These are phyloP conservation scores for Colletotrichum paranaense DNA, from an alignment of 2,329 filamentous ascomycete genomes.

Conservation along the genomic window DNA sequence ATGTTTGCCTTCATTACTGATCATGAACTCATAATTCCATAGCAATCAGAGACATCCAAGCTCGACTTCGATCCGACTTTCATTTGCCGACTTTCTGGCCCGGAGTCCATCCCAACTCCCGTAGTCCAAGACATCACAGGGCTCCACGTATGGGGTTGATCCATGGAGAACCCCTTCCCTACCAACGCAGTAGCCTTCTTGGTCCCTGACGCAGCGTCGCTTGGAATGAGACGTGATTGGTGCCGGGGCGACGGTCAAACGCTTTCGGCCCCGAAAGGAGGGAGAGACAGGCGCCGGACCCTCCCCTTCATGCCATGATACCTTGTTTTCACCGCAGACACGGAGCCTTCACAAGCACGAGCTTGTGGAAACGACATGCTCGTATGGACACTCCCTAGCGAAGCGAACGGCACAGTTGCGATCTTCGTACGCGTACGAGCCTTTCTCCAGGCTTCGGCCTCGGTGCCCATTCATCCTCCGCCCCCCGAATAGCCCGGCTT, in stretches of 20 bases:
- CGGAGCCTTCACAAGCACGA: too few relatives aligned
- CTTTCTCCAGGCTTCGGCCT: neutral
- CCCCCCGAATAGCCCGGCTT: neutral
- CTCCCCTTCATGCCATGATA: neutral
- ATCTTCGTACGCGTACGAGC: neutral
- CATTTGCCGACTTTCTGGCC: conserved; percentile 26
- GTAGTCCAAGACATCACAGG: conserved; percentile 12
- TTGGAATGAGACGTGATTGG: neutral
- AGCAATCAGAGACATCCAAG: neutral
- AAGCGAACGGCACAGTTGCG: neutral
- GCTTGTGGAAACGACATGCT: neutral
- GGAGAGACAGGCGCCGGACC: neutral
- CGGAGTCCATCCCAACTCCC: neutral
- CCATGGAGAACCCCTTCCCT: neutral
- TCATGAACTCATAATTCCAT: neutral
- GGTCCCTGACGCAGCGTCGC: neutral
- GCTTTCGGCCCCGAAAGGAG: conserved; percentile 17
- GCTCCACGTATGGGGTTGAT: neutral
- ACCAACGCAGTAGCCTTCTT: neutral
- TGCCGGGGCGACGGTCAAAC: neutral
- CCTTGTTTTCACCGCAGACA: too few relatives aligned
- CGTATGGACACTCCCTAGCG: too few relatives aligned
- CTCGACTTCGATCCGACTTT: conserved; percentile 7
- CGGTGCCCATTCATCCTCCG: neutral
- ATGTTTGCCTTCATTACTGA: neutral